These are phyloP conservation scores for Lentinus brumalis DNA, from an alignment of 768 basidiomycete species.

Conservation along the genomic window DNA sequence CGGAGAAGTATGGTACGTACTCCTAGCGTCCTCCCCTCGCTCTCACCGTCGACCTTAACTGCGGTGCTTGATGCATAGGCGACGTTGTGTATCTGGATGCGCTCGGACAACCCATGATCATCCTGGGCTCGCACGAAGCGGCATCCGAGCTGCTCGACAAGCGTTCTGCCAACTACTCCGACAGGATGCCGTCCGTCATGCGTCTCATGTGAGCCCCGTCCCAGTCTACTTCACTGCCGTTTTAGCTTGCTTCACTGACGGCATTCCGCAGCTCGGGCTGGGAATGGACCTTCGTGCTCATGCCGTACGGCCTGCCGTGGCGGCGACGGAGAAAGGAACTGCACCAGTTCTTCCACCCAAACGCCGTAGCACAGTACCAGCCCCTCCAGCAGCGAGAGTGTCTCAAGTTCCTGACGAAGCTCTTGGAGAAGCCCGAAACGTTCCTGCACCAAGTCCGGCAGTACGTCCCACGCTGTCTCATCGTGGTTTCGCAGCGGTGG, in stretches of 20 bases:
- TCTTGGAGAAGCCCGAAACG: constrained; percentile 4
- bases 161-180: constrained; percentile 28
- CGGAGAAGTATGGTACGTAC: constrained; percentile 18
- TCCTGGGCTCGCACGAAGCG: constrained; percentile 24
- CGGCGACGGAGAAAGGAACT: constrained; percentile 13
- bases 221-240: background rate
- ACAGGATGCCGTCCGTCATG: constrained; percentile 23
- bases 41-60: background rate
- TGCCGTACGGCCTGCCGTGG: constrained; percentile 14
- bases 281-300: constrained; percentile 19
- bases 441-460: constrained; percentile 14
- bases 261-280: constrained; percentile 6
- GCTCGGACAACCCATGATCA: constrained; percentile 22
- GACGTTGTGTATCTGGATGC: constrained; percentile 24
- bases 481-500: background rate
- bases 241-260: background rate
- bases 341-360: constrained; percentile 17
- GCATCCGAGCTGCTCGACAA: constrained; percentile 30
- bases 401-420: constrained; percentile 5
- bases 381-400: constrained; percentile 13
- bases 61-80: constrained; percentile 4
- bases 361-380: constrained; percentile 13
- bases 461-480: background rate
- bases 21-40: background rate
- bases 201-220: constrained; percentile 7